Evolutionary conservation across 2,329 filamentous ascomycete genomes (phyloP).

Genomic region (Herpotrichia juniperi): DNA sequence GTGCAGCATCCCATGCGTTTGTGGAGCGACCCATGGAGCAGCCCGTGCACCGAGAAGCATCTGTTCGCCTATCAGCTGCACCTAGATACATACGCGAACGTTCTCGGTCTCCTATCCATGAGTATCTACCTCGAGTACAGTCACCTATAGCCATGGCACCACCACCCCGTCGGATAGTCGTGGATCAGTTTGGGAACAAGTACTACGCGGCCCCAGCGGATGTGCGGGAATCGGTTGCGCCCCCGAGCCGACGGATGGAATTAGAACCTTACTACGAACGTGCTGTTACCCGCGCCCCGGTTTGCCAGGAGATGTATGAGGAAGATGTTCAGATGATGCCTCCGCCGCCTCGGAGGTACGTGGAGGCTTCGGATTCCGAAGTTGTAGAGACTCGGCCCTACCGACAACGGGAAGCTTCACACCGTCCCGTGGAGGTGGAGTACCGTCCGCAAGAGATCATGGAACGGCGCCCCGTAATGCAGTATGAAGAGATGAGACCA

Average conservation of each 20-base stretch:
- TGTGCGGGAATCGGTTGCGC: constrained; percentile 61
- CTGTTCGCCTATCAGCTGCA: constrained; percentile 42
- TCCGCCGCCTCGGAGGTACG: constrained; percentile 53
- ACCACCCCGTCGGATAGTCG: constrained; percentile 69
- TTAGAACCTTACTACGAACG: constrained; percentile 71
- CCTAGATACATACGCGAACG: constrained; percentile 50
- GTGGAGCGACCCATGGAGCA: constrained; percentile 45
- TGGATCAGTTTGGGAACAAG: constrained; percentile 83
- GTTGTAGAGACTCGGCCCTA: constrained; percentile 61
- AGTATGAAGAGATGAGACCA: constrained; percentile 46
- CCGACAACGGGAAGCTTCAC: constrained; percentile 64
- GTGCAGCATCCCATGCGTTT: constrained; percentile 51
- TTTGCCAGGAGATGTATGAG: constrained; percentile 57
- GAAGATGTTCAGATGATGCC: constrained; percentile 45
- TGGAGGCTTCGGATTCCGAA: constrained; percentile 68
- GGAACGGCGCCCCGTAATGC: constrained; percentile 33
- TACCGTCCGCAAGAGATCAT: constrained; percentile 32
- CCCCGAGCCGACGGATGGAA: constrained; percentile 56
- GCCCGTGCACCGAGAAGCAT: constrained; percentile 45
- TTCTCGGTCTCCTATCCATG: constrained; percentile 47
- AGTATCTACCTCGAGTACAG: constrained; percentile 46
- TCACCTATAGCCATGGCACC: constrained; percentile 53
- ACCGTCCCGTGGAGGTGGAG: constrained; percentile 51
- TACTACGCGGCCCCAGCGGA: constrained; percentile 66
- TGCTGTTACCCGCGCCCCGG: constrained; percentile 54